Percentiles rank a stretch among this genome's conserved stretches.
phyloP scores from a whole-genome alignment of 2,329 filamentous ascomycete species.

The Cercospora sesami region DNA sequence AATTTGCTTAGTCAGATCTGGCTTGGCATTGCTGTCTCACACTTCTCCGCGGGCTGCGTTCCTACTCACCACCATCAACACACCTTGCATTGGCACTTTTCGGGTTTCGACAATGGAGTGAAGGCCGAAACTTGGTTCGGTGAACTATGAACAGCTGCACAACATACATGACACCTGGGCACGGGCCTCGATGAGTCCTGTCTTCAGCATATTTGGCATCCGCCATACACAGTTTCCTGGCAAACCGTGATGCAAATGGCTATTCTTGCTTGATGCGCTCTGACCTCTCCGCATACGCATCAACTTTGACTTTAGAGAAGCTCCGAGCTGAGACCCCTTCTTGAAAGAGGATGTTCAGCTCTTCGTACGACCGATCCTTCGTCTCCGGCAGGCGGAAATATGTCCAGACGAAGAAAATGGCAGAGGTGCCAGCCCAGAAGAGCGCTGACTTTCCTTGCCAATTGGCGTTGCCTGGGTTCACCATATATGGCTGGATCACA shows the following conservation, averaged over 20 bases:
- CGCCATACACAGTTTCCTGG: background rate
- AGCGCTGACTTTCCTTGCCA: constrained; percentile 44
- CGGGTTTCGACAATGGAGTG: background rate
- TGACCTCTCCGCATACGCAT: constrained; percentile 20
- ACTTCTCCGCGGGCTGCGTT: background rate
- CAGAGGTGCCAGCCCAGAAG: constrained; percentile 41
- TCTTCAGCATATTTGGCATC: background rate
- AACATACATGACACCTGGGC: background rate
- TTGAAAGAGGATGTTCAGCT: constrained; percentile 46
- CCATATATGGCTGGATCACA: constrained; percentile 41
- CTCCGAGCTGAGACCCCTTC: constrained; percentile 38
- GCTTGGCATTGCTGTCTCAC: background rate
- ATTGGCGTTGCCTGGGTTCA: constrained; percentile 38
- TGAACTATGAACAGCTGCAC: background rate
- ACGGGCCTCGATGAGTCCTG: background rate
- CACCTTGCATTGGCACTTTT: background rate
- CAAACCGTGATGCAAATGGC: background rate
- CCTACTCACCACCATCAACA: background rate
- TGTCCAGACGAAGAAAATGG: constrained; percentile 40
- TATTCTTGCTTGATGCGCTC: constrained; percentile 15
- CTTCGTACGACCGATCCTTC: constrained; percentile 44
- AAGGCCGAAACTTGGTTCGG: background rate
- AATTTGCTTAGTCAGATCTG: background rate
- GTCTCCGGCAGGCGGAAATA: constrained; percentile 45
- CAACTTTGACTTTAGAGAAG: constrained; percentile 34